Base-by-base conservation (phyloP, 179 eudicot species). In the Corrigiola litoralis region DNA sequence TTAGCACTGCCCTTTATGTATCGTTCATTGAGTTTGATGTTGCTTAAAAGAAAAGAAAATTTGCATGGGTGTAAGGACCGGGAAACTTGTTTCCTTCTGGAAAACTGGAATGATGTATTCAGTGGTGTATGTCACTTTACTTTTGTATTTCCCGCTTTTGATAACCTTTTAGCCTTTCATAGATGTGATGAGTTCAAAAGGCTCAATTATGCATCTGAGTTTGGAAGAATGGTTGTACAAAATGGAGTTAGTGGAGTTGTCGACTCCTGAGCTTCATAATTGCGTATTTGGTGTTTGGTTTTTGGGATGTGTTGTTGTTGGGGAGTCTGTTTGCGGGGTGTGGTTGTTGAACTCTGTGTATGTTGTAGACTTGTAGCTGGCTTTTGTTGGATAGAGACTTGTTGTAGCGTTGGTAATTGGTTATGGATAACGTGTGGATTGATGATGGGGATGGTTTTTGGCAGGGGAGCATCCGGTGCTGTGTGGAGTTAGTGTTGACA, bases 401-500 rank as follows among this genome's bases (percentile, higher is more conserved):
- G 31, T 17, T 69, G 73, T 80, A 25, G 78, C 33, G 47, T 24
- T 65, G 77, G 71, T 67, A 76, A 62, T 58, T 71, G 80, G 73
- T 63, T 61, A 62, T 61, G 69, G 74, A 63, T 58, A 63, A 57
- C 56, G 36, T 66, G 75, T 76, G 63, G 78, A 69, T 80, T 80
- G 80, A 80, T 80, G 80, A 80, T 76, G 79, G 81, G 80, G 79
- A 60, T 73, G 53, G 64, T 66, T 80, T 72, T 76, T 80, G 84
- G 80, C 84, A 80, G 84, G 78, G 51, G 76, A 67, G 70, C 64
- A 42, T 60, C 55, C n/a, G 83, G 72, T 70, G 67, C 83, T 59
- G 72, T 74, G 54, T 68, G 67, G 77, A 63, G 75, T 60, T 73
- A 42, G 70, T 72, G 68, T 70, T 61, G 77, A 71, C 63, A 47